Evolutionary conservation across 2,329 filamentous ascomycete species (phyloP).

Genomic region (Aspergillus neotritici): DNA sequence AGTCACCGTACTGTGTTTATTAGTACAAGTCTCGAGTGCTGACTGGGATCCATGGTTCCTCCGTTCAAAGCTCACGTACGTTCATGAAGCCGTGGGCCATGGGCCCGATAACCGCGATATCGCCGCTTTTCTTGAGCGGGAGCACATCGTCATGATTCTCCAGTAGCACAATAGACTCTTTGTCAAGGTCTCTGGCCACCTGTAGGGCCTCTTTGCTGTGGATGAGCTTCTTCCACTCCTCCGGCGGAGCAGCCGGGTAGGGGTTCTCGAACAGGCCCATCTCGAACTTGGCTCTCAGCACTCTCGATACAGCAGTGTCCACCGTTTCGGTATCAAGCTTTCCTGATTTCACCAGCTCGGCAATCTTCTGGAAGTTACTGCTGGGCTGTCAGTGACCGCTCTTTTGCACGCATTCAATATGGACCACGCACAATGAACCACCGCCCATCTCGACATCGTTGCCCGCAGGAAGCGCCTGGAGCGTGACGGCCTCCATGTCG

Average conservation of each 20-base stretch:
- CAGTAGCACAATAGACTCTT: slow-evolving; percentile 57
- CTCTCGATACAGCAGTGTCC: slow-evolving; percentile 60
- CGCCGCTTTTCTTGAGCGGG: slow-evolving; percentile 58
- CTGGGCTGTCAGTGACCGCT: slow-evolving; percentile 1
- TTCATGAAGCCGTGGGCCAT: slow-evolving; percentile 70
- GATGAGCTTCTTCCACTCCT: slow-evolving; percentile 54
- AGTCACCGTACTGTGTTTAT: slow-evolving; percentile 59
- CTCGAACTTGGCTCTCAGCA: slow-evolving; percentile 63
- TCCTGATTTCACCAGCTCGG: slow-evolving; percentile 57
- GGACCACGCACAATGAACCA: slow-evolving; percentile 51
- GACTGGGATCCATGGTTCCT: no score
- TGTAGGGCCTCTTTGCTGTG: slow-evolving; percentile 56
- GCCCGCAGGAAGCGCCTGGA: slow-evolving; percentile 60
- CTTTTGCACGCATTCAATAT: neutral
- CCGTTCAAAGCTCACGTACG: slow-evolving; percentile 38
- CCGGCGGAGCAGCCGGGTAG: slow-evolving; percentile 53
- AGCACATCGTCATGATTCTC: slow-evolving; percentile 53
- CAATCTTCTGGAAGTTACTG: slow-evolving; percentile 60
- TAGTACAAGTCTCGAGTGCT: neutral
- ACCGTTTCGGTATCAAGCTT: slow-evolving; percentile 56
- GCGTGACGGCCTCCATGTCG: slow-evolving; percentile 60
- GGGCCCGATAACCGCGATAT: slow-evolving; percentile 66
- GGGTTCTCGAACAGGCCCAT: slow-evolving; percentile 68
- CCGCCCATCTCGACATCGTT: slow-evolving; percentile 73
- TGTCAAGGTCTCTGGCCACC: slow-evolving; percentile 58